phyloP scores from a whole-genome alignment of 1,139 yeast species.

The Diutina rugosa region DNA sequence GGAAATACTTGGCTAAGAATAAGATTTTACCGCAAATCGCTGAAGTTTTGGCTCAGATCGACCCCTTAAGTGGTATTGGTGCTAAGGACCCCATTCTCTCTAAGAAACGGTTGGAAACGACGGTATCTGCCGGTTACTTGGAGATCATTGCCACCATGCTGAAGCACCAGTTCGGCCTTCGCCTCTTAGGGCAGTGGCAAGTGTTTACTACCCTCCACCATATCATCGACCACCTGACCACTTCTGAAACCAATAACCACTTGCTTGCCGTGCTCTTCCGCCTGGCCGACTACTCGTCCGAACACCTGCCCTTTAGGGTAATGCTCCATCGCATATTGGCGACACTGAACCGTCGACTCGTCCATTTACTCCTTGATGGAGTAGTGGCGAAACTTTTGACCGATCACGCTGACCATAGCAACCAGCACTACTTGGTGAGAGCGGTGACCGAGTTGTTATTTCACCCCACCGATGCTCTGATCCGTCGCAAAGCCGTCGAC shows the following conservation, averaged over 20 bases:
- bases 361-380: slow-evolving; percentile 42
- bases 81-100: slow-evolving; percentile 69
- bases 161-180: slow-evolving; percentile 45
- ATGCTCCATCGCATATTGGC: background rate
- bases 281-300: background rate
- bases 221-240: background rate
- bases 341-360: slow-evolving; percentile 25
- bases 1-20: slow-evolving; percentile 53
- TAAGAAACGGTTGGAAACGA: slow-evolving; percentile 41
- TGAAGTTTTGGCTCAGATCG: slow-evolving; percentile 77
- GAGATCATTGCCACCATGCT: slow-evolving; percentile 66
- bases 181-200: slow-evolving; percentile 66
- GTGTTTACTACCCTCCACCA: slow-evolving; percentile 21
- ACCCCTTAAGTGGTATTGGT: slow-evolving; percentile 63
- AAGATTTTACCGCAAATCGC: slow-evolving; percentile 79
- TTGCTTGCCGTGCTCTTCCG: background rate
- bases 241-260: background rate
- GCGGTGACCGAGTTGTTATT: slow-evolving; percentile 58
- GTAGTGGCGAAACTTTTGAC: slow-evolving; percentile 31
- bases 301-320: background rate
- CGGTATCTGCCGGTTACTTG: slow-evolving; percentile 68
- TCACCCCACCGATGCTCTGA: slow-evolving; percentile 31
- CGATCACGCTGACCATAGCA: slow-evolving; percentile 13
- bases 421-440: slow-evolving; percentile 25
- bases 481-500: background rate